Percentiles rank a stretch among this genome's conserved stretches.
These are phyloP conservation scores for Entrophospora sp. DNA, from an alignment of 192 early-diverging fungal species.

Conservation along the genomic window DNA sequence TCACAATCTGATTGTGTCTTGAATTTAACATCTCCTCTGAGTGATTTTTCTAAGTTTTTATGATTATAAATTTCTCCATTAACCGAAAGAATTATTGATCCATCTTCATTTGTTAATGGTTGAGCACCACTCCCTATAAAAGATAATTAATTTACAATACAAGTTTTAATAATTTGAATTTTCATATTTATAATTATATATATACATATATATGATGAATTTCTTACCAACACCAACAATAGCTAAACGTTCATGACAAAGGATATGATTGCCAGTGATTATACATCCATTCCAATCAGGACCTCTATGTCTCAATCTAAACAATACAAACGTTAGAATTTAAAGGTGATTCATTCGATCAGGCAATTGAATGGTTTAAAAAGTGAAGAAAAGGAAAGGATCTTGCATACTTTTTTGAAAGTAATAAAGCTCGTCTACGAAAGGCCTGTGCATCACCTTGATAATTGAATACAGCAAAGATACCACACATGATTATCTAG, in stretches of 20 bases:
- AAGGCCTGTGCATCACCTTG: constrained; percentile 64
- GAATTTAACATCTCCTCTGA: constrained; percentile 68
- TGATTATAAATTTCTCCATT: constrained; percentile 99
- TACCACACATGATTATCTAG: constrained; percentile 99
- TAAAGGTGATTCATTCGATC: background rate
- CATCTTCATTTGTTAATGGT: constrained; percentile 89
- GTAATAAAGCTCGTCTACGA: constrained; percentile 73
- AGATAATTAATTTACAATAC: background rate
- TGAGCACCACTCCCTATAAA: constrained; percentile 83
- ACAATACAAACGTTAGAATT: background rate
- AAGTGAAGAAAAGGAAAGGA: no score
- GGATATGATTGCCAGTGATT: constrained; percentile 71
- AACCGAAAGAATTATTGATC: constrained; percentile 77
- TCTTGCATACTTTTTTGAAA: constrained; percentile 85
- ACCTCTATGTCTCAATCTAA: constrained; percentile 89
- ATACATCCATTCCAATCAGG: constrained; percentile 97
- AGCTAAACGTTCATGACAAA: constrained; percentile 96
- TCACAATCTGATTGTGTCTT: constrained; percentile 98
- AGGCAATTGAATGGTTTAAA: background rate
- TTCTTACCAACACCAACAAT: constrained; percentile 93
- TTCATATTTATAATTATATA: background rate
- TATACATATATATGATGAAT: background rate
- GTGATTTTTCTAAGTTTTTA: constrained; percentile 62
- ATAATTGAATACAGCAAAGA: constrained; percentile 92
- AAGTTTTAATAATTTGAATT: background rate